A percentile compares a stretch with the other conserved stretches of the same genome.
These are phyloP conservation scores for Amphirosellinia nigrospora DNA, from an alignment of 495 filamentous ascomycete genomes.

Conservation along the genomic window DNA sequence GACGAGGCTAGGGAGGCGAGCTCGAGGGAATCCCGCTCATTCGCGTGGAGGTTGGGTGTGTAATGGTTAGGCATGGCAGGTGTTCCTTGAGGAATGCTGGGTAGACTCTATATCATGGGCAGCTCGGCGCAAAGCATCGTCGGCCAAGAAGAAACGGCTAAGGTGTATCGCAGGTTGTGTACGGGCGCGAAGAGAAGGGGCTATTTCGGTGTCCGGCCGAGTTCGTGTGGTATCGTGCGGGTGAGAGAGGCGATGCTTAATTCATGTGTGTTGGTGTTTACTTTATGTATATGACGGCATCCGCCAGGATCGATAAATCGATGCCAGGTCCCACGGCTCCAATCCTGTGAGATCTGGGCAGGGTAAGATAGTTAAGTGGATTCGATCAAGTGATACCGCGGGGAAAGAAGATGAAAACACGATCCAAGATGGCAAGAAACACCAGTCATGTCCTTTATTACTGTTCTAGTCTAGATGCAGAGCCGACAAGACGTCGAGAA, in stretches of 20 bases:
- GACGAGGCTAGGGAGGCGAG: conserved; percentile 93
- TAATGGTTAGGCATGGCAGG: conserved; percentile 53
- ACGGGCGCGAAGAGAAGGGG: not conserved
- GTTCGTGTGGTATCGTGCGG: not conserved
- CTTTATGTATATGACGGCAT: conserved; percentile 24
- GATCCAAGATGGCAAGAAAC: not conserved
- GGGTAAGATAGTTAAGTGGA: not conserved
- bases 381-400: not conserved
- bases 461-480: conserved; percentile 4
- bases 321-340: not conserved
- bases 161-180: not conserved
- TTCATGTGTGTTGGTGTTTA: conserved; percentile 2
- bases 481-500: not conserved
- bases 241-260: conserved; percentile 3
- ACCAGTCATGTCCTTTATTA: not conserved
- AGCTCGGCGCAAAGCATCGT: conserved; percentile 14
- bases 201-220: not conserved
- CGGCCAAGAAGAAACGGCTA: not conserved
- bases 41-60: conserved; percentile 51
- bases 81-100: conserved; percentile 12
- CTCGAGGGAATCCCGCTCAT: conserved; percentile 89
- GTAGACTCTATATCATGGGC: conserved; percentile 20
- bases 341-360: conserved; percentile 1
- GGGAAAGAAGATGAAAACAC: not conserved
- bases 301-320: conserved; percentile 17